Evolutionary conservation across 2,329 filamentous ascomycete genomes (phyloP), one percentile per base, ranked within the genome.

Genomic region (Onygenales sp.): DNA sequence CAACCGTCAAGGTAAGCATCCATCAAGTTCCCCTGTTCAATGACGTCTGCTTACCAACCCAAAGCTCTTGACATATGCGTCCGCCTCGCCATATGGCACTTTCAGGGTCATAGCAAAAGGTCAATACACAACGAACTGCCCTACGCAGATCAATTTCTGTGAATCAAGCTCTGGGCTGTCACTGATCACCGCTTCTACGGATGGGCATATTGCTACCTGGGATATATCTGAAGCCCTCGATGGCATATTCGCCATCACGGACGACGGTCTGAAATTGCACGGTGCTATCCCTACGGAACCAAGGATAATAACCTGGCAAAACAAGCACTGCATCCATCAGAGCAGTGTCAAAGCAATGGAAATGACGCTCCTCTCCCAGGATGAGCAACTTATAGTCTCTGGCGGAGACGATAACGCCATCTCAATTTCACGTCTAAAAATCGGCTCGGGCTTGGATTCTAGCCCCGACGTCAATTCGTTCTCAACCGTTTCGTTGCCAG

Each of bases 321-420:
- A 57, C 49, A 63, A 71, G 47, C 67, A 71, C 48, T 75, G 72
- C 51, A 67, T 92, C 27, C 93, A 97, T 63, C 89, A 95, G 61
- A 95, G 81, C 67, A 83, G 85, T 50, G 81, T 96, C 65, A 94
- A 95, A 66, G 63, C 68, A 0, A 65, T 79, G 54, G 64, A 71
- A 3, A 51, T 69, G 4, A 55, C 66, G 1, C 45, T 61, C 32
- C 50, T 75, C 11, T 59, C 63, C 14, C 57, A 64, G 33, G 61
- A 60, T n/a, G 59, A 69, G 50, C 60, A 72, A 59, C 59, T 87
- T 0, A 64, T 95, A 14, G 67, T 88, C 4, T 90, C 89, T 0
- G 89, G 88, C 31, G 90, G 93, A 21, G 93, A 98, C 62, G 93
- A 97, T 68, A 93, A 93, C 57, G 85, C 86, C 3, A 68, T 97